Evolutionary conservation across 805 yeast genomes (phyloP).

Genomic region (Wickerhamiella azymoides): DNA sequence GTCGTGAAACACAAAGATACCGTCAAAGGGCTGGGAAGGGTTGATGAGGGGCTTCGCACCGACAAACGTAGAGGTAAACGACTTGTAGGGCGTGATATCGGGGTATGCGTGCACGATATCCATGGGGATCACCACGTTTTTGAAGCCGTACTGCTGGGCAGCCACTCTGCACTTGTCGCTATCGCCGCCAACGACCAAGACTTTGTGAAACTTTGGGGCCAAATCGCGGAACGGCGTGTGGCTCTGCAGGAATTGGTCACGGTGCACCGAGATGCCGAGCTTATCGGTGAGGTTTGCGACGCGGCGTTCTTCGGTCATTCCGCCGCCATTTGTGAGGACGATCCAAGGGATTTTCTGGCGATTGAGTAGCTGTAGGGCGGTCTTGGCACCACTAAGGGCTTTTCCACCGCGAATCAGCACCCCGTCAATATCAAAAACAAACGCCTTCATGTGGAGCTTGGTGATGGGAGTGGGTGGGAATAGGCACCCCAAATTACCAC

Average conservation of each 20-base stretch:
- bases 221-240: slow-evolving; percentile 88
- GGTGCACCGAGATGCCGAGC: slow-evolving; percentile 45
- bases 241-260: slow-evolving; percentile 79
- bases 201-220: slow-evolving; percentile 52
- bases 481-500: too few relatives aligned
- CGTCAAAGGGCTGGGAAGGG: slow-evolving; percentile 53
- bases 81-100: slow-evolving; percentile 71
- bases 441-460: slow-evolving; percentile 41
- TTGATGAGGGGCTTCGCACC: slow-evolving; percentile 41
- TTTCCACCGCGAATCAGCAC: slow-evolving; percentile 76
- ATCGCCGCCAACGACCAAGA: slow-evolving; percentile 79
- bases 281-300: slow-evolving; percentile 56
- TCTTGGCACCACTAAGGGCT: slow-evolving; percentile 68
- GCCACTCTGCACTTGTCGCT: slow-evolving; percentile 77
- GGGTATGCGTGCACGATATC: slow-evolving; percentile 82
- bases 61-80: slow-evolving; percentile 57
- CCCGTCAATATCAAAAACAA: slow-evolving; percentile 89
- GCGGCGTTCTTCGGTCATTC: slow-evolving; percentile 63
- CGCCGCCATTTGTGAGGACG: slow-evolving; percentile 87
- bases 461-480: too few relatives aligned
- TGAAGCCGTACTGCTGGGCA: slow-evolving; percentile 74
- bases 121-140: slow-evolving; percentile 66
- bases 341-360: slow-evolving; percentile 70
- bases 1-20: slow-evolving; percentile 84
- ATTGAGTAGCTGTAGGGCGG: slow-evolving; percentile 60